Evolutionary conservation across 176 grass and related monocot species (phyloP).

Genomic region (Cenchrus americanus): DNA sequence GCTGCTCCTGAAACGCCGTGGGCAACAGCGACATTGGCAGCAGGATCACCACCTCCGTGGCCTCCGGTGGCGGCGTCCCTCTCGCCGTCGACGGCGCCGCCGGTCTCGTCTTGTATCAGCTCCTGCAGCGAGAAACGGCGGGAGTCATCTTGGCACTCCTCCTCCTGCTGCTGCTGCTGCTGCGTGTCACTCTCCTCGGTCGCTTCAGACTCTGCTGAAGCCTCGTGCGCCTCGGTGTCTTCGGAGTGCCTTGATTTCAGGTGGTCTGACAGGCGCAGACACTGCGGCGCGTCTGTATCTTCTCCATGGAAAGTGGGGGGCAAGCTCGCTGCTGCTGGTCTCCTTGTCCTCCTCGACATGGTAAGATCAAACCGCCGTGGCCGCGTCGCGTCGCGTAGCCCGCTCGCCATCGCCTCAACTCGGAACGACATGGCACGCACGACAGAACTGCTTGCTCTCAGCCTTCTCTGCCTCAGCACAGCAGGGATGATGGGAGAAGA

Average conservation of each 20-base stretch:
- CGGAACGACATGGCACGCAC: conserved; percentile 1
- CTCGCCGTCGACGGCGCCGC: not conserved
- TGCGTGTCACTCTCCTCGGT: no score
- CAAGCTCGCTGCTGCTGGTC: not conserved
- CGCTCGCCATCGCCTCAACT: conserved; percentile 25
- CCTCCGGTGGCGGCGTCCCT: not conserved
- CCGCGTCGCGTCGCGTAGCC: not conserved
- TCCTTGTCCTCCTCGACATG: conserved; percentile 47
- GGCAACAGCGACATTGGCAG: not conserved
- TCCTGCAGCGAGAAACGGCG: conserved; percentile 44
- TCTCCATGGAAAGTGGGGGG: not conserved
- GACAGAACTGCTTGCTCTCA: not conserved
- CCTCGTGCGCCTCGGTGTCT: not conserved
- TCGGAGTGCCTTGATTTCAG: not conserved
- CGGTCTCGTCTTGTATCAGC: conserved; percentile 35
- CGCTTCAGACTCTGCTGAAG: no score
- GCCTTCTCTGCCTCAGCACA: no score
- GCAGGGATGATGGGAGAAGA: not conserved
- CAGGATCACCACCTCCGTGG: not conserved
- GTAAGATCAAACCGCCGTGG: conserved; percentile 35
- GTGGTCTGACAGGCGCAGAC: not conserved
- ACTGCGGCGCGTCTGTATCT: not conserved
- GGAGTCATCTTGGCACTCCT: not conserved
- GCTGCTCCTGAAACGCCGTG: not conserved
- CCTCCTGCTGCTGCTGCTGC: no score